Evolutionary conservation across 352 stramenopile genomes (phyloP).

Genomic region (Pythium scleroteichum): DNA sequence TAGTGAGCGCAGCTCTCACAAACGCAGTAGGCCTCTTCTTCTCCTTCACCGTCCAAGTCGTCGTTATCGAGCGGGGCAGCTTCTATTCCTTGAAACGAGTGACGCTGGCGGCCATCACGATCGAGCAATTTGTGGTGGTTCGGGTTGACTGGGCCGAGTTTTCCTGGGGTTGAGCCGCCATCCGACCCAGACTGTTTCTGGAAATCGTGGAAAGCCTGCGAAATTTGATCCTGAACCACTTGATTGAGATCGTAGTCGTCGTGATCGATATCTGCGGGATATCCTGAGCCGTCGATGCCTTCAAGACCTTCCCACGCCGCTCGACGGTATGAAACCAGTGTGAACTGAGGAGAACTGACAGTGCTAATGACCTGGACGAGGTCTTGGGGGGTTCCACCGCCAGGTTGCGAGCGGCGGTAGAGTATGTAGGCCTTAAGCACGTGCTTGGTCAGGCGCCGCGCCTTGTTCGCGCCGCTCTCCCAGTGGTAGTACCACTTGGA

Average conservation of each 20-base stretch:
- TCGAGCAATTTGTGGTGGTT: background rate
- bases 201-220: conserved; percentile 40
- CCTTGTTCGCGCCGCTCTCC: conserved; percentile 31
- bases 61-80: background rate
- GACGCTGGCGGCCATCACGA: background rate
- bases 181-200: conserved; percentile 23
- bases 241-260: conserved; percentile 26
- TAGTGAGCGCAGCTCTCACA: conserved; percentile 14
- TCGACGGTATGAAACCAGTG: conserved; percentile 45
- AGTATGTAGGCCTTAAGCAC: conserved; percentile 27
- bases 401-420: conserved; percentile 4
- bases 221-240: conserved; percentile 42
- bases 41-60: background rate
- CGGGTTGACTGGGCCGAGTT: background rate
- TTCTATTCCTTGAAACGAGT: background rate
- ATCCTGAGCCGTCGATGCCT: conserved; percentile 17
- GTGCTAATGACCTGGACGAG: conserved; percentile 34
- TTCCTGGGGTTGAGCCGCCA: background rate
- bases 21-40: background rate
- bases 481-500: conserved; percentile 33
- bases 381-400: conserved; percentile 1
- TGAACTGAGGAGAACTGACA: conserved; percentile 43
- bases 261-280: conserved; percentile 23
- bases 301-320: conserved; percentile 14
- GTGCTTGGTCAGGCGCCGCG: conserved; percentile 25